Evolutionary conservation across 805 yeast genomes (phyloP).

Genomic region (Candida sithepensis): DNA sequence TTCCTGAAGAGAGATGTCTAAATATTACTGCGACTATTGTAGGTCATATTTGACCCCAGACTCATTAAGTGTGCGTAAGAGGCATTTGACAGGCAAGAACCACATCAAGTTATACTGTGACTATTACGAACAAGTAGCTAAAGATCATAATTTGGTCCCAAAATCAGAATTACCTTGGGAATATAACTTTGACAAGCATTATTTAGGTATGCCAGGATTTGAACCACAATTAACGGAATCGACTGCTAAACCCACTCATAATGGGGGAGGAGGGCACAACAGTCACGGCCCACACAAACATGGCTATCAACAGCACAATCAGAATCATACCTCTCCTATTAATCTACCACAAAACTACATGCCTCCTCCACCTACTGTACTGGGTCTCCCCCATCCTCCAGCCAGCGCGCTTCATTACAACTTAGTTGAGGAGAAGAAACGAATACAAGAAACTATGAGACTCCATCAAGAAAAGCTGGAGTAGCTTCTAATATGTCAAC

Average conservation of each 20-base stretch:
- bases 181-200: conserved; percentile 34
- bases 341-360: conserved; percentile 6
- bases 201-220: conserved; percentile 34
- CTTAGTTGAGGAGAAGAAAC: conserved; percentile 17
- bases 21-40: conserved; percentile 83
- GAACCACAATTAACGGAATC: neutral
- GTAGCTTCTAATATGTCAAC: too few species aligned
- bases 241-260: neutral
- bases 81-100: conserved; percentile 74
- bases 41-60: conserved; percentile 82
- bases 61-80: conserved; percentile 78
- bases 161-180: conserved; percentile 33
- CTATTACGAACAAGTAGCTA: conserved; percentile 54
- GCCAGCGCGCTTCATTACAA: conserved; percentile 28
- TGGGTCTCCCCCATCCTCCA: conserved; percentile 36
- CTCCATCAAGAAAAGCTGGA: neutral
- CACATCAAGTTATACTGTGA: conserved; percentile 70
- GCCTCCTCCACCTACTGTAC: conserved; percentile 35
- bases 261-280: neutral
- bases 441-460: conserved; percentile 12
- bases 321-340: neutral
- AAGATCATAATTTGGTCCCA: conserved; percentile 17
- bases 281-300: conserved; percentile 20
- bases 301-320: conserved; percentile 1
- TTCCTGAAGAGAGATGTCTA: conserved; percentile 43